Evolutionary conservation across 768 basidiomycete species (phyloP).

Genomic region (Fomitopsis serialis): DNA sequence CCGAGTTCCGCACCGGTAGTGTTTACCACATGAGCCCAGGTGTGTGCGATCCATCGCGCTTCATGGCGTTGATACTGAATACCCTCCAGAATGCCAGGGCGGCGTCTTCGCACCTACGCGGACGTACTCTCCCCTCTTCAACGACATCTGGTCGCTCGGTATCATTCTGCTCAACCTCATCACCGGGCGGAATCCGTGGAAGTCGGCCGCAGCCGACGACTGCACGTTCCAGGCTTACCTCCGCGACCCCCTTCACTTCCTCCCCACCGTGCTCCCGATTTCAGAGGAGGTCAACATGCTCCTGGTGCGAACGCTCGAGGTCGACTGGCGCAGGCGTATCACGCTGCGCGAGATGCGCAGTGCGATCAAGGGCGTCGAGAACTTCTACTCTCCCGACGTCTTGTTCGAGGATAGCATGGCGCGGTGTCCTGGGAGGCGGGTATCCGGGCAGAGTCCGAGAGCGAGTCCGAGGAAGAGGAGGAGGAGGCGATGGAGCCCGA

Average conservation of each 20-base stretch:
- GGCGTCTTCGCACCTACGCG: conserved; percentile 57
- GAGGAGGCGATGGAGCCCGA: conserved; percentile 31
- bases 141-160: conserved; percentile 96
- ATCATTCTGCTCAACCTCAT: conserved; percentile 95
- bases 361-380: conserved; percentile 49
- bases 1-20: conserved; percentile 92
- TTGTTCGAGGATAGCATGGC: conserved; percentile 81
- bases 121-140: conserved; percentile 79
- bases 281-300: conserved; percentile 31
- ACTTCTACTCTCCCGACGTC: conserved; percentile 70
- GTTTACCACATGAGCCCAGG: conserved; percentile 99
- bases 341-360: conserved; percentile 44
- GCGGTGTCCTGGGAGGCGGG: conserved; percentile 75
- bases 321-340: conserved; percentile 30
- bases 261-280: conserved; percentile 49
- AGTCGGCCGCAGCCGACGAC: conserved; percentile 76
- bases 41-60: conserved; percentile 26
- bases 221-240: conserved; percentile 88
- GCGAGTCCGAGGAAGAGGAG: conserved; percentile 47
- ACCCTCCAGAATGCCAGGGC: conserved; percentile 77
- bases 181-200: conserved; percentile 96
- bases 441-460: conserved; percentile 48
- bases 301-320: conserved; percentile 26
- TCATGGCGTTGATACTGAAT: conserved; percentile 17
- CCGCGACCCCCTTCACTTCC: conserved; percentile 68